phyloP scores from a whole-genome alignment of 768 basidiomycete species.

The Phanerodontia chrysosporium region DNA sequence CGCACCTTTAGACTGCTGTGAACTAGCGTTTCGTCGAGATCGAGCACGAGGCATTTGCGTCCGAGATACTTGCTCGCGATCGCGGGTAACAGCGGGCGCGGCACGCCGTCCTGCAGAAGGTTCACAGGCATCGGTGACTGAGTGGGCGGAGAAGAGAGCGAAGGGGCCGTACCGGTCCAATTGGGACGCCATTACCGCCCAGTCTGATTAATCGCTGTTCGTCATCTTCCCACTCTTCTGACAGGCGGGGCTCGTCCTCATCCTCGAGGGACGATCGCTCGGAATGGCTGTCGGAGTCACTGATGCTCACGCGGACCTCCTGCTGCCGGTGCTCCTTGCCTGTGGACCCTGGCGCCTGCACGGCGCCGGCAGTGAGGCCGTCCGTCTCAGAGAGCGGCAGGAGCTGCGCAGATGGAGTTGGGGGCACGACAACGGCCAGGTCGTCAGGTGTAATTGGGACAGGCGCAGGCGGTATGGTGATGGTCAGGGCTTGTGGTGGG shows the following conservation, averaged over 20 bases:
- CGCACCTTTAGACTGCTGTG: constrained; percentile 95
- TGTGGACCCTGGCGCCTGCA: constrained; percentile 85
- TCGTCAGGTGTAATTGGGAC: constrained; percentile 11
- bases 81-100: constrained; percentile 83
- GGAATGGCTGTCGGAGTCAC: constrained; percentile 43
- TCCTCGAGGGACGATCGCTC: constrained; percentile 50
- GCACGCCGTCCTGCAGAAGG: constrained; percentile 67
- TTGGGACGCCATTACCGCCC: constrained; percentile 91
- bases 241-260: constrained; percentile 53
- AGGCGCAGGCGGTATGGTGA: constrained; percentile 11
- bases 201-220: constrained; percentile 84
- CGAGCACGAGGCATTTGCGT: constrained; percentile 91
- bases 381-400: constrained; percentile 73
- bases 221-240: constrained; percentile 73
- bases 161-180: constrained; percentile 73
- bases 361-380: constrained; percentile 86
- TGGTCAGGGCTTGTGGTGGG: constrained; percentile 11
- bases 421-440: constrained; percentile 40
- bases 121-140: background rate
- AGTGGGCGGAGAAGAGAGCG: constrained; percentile 5
- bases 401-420: constrained; percentile 43
- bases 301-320: constrained; percentile 32
- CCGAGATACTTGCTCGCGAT: constrained; percentile 79
- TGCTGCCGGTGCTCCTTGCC: constrained; percentile 30
- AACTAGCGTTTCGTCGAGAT: constrained; percentile 93